These are phyloP conservation scores for Isabelozyma rhagii DNA, from an alignment of 805 yeast genomes.

Conservation along the genomic window DNA sequence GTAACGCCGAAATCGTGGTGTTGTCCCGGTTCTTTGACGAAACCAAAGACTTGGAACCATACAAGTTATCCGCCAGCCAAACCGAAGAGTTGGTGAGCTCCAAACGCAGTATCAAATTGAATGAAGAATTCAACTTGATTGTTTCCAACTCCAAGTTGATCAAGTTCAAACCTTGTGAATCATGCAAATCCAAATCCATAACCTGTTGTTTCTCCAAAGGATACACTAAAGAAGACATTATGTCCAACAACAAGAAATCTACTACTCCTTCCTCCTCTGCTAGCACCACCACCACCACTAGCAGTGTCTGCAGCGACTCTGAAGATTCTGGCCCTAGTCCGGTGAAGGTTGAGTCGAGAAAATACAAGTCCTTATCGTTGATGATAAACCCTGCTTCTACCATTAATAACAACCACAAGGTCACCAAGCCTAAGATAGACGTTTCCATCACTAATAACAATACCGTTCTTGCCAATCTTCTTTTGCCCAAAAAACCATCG, in stretches of 20 bases:
- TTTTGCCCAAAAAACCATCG: neutral
- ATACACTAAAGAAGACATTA: constrained; percentile 59
- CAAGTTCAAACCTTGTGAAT: constrained; percentile 53
- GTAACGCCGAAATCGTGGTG: constrained; percentile 61
- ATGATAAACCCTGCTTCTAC: constrained; percentile 4
- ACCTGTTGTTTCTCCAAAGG: constrained; percentile 62
- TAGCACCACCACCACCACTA: neutral
- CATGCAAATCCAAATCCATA: constrained; percentile 46
- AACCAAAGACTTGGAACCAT: neutral
- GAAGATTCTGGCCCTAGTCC: neutral
- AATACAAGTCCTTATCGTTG: constrained; percentile 3
- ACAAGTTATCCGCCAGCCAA: neutral
- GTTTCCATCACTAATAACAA: neutral
- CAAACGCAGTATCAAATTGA: neutral
- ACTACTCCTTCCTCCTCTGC: neutral
- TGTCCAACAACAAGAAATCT: constrained; percentile 27
- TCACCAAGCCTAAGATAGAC: constrained; percentile 3
- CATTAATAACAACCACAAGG: neutral
- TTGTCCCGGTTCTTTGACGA: constrained; percentile 14
- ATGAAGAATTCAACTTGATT: constrained; percentile 9
- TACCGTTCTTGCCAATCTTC: neutral
- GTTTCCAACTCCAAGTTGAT: constrained; percentile 33
- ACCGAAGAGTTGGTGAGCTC: constrained; percentile 3
- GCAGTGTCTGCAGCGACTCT: neutral
- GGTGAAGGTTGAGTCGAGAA: constrained; percentile 10